phyloP scores from a whole-genome alignment of 1,284 basidiomycete genomes.

The Cutaneotrichosporon curvatum region DNA sequence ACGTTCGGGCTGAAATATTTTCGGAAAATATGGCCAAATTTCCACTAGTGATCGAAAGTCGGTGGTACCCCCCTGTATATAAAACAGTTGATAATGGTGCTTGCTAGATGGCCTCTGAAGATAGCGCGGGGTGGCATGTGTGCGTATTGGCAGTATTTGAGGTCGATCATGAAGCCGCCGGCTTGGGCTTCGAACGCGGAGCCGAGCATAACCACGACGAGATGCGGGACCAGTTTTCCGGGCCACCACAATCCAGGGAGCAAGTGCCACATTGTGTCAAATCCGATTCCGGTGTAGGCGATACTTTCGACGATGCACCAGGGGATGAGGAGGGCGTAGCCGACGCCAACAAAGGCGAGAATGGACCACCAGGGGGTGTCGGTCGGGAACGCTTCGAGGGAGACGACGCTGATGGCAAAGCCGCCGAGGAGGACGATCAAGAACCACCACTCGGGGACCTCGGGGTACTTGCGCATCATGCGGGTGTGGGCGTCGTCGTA shows the following conservation, averaged over 20 bases:
- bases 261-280: slow-evolving; percentile 4
- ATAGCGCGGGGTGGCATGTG: slow-evolving; percentile 42
- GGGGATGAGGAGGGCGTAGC: slow-evolving; percentile 4
- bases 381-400: slow-evolving; percentile 4
- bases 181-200: slow-evolving; percentile 35
- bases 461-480: slow-evolving; percentile 5
- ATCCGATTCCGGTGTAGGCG: slow-evolving; percentile 2
- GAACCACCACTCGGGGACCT: slow-evolving; percentile 65
- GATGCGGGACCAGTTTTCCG: slow-evolving; percentile 4
- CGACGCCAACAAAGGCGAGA: slow-evolving; percentile 4
- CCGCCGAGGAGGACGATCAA: slow-evolving; percentile 49
- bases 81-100: no score
- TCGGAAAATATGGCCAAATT: no score
- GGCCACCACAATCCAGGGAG: slow-evolving; percentile 7
- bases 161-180: slow-evolving; percentile 49
- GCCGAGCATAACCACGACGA: slow-evolving; percentile 9
- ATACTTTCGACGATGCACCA: slow-evolving; percentile 3
- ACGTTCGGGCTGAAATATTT: no score
- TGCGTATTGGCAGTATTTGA: slow-evolving; percentile 52
- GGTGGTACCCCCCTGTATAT: no score
- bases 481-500: slow-evolving; percentile 60
- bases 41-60: no score
- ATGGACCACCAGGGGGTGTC: slow-evolving; percentile 12
- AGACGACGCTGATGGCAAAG: not conserved
- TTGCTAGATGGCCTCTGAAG: slow-evolving; percentile 68